Percentiles rank a stretch among this genome's conserved stretches.
These are phyloP conservation scores for Gastrodia elata DNA, from an alignment of 106 monocot genomes.

Conservation along the genomic window DNA sequence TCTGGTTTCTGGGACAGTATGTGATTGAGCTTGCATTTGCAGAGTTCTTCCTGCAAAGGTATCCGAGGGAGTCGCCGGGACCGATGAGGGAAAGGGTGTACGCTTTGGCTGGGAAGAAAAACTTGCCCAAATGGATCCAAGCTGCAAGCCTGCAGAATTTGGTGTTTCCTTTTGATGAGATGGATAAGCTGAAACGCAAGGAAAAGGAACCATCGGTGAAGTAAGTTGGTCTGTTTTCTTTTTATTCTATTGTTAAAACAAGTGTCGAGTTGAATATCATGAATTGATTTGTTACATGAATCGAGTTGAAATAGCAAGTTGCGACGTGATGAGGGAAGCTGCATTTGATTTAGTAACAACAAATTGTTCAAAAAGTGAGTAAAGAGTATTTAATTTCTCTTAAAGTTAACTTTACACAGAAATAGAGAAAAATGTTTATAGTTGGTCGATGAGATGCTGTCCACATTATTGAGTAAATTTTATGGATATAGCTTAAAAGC, in stretches of 20 bases:
- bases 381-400: neutral
- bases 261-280: neutral
- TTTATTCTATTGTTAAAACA: neutral
- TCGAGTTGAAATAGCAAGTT: neutral
- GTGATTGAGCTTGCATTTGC: constrained; percentile 76
- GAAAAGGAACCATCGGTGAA: constrained; percentile 82
- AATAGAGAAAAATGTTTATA: neutral
- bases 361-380: neutral
- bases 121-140: constrained; percentile 78
- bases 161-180: constrained; percentile 92
- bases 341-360: neutral
- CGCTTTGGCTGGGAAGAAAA: constrained; percentile 71
- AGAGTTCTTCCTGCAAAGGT: constrained; percentile 88
- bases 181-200: constrained; percentile 82
- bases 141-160: constrained; percentile 87
- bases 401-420: neutral
- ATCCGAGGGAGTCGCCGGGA: constrained; percentile 82
- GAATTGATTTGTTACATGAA: neutral
- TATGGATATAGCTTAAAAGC: neutral
- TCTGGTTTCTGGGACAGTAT: constrained; percentile 78
- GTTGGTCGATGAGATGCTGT: neutral
- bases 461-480: neutral
- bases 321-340: neutral
- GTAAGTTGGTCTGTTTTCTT: constrained; percentile 34
- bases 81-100: constrained; percentile 91